A percentile compares a stretch with the other conserved stretches of the same genome.
These are phyloP conservation scores for Pseudogymnoascus sp. DNA, from an alignment of 2,329 filamentous ascomycete species.

Conservation along the genomic window DNA sequence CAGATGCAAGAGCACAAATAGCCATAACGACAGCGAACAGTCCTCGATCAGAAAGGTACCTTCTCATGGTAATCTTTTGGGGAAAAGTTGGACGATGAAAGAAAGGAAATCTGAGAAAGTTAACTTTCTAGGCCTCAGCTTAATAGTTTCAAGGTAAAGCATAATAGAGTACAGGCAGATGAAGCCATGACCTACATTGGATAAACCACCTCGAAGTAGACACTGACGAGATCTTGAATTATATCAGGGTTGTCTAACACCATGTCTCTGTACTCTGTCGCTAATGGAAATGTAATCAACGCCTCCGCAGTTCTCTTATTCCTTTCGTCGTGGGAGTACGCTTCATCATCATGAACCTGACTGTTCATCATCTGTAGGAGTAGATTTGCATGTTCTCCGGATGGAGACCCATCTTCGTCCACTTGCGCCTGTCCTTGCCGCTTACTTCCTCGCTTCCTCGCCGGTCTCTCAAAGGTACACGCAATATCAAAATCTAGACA, in stretches of 20 bases:
- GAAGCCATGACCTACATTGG: constrained; percentile 35
- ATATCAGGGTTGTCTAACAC: constrained; percentile 30
- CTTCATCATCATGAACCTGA: background rate
- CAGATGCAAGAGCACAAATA: constrained; percentile 44
- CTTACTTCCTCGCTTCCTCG: constrained; percentile 33
- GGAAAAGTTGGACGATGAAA: constrained; percentile 44
- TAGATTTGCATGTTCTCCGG: constrained; percentile 7
- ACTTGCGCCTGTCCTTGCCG: constrained; percentile 10
- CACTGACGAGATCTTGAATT: constrained; percentile 40
- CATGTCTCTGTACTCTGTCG: constrained; percentile 14
- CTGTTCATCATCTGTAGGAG: background rate
- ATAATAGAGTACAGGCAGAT: background rate
- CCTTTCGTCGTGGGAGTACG: background rate
- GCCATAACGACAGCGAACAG: constrained; percentile 48
- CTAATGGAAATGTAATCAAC: constrained; percentile 3
- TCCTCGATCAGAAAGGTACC: constrained; percentile 36
- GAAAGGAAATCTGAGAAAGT: constrained; percentile 38
- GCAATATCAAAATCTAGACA: constrained; percentile 43
- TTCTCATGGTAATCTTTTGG: constrained; percentile 34
- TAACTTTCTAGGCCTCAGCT: background rate
- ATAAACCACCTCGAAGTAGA: constrained; percentile 50
- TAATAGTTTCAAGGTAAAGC: constrained; percentile 7
- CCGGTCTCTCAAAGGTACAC: constrained; percentile 44
- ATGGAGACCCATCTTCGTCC: background rate
- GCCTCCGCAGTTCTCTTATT: background rate